A percentile compares a stretch with the other conserved stretches of the same genome.
These are phyloP conservation scores for Saccharum officinarum DNA, from an alignment of 176 grass and related monocot species.

Conservation along the genomic window DNA sequence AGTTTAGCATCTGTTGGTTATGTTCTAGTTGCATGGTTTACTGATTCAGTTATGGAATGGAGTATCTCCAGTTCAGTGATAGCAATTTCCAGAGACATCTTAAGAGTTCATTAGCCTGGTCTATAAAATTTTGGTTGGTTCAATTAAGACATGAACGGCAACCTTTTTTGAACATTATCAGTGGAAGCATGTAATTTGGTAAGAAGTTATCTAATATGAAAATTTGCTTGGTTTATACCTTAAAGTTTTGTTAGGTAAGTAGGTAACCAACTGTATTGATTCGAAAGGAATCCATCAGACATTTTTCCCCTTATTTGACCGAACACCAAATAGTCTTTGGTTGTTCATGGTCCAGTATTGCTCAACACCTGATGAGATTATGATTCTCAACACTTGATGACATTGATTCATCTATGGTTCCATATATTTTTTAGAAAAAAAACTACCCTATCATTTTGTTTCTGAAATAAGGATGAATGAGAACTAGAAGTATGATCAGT, in stretches of 20 bases:
- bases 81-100: neutral
- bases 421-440: neutral
- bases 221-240: neutral
- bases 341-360: slow-evolving; percentile 2
- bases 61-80: neutral
- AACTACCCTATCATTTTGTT: neutral
- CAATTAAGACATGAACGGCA: neutral
- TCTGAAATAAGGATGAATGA: neutral
- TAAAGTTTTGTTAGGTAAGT: neutral
- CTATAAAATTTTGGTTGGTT: neutral
- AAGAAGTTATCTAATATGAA: neutral
- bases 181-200: neutral
- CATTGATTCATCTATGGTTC: neutral
- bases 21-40: neutral
- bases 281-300: neutral
- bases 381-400: too few species aligned
- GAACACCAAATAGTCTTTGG: neutral
- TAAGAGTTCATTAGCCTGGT: neutral
- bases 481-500: neutral
- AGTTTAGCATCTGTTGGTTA: neutral
- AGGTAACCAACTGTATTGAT: neutral
- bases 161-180: neutral
- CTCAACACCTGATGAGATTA: neutral
- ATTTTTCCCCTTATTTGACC: neutral
- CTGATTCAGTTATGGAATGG: neutral